Evolutionary conservation across 2,329 filamentous ascomycete genomes (phyloP), one percentile per base, ranked within the genome.

Genomic region (Alternaria dauci): DNA sequence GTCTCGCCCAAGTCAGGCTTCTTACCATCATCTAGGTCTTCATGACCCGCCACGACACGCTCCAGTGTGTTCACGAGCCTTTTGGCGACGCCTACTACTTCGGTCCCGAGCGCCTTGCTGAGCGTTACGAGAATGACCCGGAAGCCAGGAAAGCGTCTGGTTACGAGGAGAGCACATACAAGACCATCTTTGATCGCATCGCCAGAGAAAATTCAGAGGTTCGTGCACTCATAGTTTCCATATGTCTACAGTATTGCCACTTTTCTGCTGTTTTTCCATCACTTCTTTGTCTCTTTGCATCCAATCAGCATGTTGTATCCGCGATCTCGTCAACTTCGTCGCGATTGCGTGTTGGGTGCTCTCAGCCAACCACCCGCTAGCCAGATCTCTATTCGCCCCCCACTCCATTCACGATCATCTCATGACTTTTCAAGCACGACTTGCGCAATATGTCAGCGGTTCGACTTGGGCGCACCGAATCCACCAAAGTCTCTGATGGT

Each of bases 1-100:
- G 54, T 28, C 28, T 5, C 30, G 18, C 20, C 43, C 46, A 32
- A 48, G 38, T 41, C 12, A 48, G 41, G 41, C 26, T 52, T 43
- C 60, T 68, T 26, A 63, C 66, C 44, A 47, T 39, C 26, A 61
- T 32, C 12, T 53, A 78, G 76, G 94, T 98, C 67, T 98, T 99
- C 80, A 97, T 98, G 94, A 97, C 94, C 71, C 91, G 93, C 69
- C 87, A 87, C 70, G 90, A 96, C 74, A 89, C 85, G 55, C 86
- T 98, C 61, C 85, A 90, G 72, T 96, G 92, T 77, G 85, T 95
- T 71, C 95, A 98, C 79, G 95, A 99, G 82, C 95, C 95, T 5
- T 98, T 98, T 80, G 94, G 94, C 55, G 95, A 98, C 81, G 91
- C 94, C 62, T 98, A 94, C 77, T 98, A 98, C 82, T 98, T 91